Evolutionary conservation across 345 rosid genomes (phyloP).

Genomic region (Acer campestre): DNA sequence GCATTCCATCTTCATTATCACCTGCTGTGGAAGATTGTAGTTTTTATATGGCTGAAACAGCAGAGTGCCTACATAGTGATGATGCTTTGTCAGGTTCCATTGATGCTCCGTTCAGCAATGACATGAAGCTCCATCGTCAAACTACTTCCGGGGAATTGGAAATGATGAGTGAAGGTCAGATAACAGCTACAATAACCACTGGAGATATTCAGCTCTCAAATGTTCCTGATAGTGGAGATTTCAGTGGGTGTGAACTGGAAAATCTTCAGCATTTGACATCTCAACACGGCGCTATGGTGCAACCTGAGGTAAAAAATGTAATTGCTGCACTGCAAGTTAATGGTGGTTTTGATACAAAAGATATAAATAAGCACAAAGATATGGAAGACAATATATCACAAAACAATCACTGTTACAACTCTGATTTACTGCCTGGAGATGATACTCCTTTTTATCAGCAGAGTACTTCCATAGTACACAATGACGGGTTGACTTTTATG

Average conservation of each 20-base stretch:
- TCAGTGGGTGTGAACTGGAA: conserved; percentile 27
- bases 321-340: conserved; percentile 28
- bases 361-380: conserved; percentile 22
- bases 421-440: conserved; percentile 18
- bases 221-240: conserved; percentile 23
- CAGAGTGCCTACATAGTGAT: conserved; percentile 27
- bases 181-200: conserved; percentile 21
- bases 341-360: conserved; percentile 29
- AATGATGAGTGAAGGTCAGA: conserved; percentile 20
- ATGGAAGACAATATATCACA: conserved; percentile 14
- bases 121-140: conserved; percentile 32
- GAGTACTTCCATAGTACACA: conserved; percentile 23
- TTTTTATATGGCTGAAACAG: conserved; percentile 18
- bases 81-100: conserved; percentile 16
- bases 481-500: conserved; percentile 18
- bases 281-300: conserved; percentile 25
- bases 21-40: conserved; percentile 32
- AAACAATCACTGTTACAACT: neutral
- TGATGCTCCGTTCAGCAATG: conserved; percentile 22
- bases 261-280: conserved; percentile 26
- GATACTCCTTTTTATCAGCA: conserved; percentile 23
- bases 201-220: conserved; percentile 21
- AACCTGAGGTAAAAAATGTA: conserved; percentile 28
- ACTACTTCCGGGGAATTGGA: conserved; percentile 28
- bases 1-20: conserved; percentile 14